These are phyloP conservation scores for Nothopassalora personata DNA, from an alignment of 2,329 filamentous ascomycete species.

Conservation along the genomic window DNA sequence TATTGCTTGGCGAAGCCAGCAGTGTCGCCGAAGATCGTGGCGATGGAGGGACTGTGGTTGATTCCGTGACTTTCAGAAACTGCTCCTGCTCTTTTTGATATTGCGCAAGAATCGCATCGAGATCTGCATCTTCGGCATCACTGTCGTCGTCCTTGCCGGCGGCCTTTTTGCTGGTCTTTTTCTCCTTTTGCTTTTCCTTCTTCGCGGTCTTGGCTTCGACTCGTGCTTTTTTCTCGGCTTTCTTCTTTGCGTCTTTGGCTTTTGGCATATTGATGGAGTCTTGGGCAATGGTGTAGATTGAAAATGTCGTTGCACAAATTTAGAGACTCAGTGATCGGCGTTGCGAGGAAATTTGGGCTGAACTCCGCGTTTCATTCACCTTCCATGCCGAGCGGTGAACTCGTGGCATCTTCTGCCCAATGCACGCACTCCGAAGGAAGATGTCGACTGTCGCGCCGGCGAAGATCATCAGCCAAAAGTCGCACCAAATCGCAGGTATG, in stretches of 20 bases:
- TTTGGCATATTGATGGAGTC: constrained; percentile 44
- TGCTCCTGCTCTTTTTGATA: constrained; percentile 88
- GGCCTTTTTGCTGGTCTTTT: constrained; percentile 53
- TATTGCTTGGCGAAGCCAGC: constrained; percentile 77
- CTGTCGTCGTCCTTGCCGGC: constrained; percentile 74
- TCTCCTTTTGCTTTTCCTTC: constrained; percentile 73
- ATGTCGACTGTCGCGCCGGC: constrained; percentile 35
- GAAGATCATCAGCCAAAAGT: constrained; percentile 43
- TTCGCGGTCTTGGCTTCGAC: constrained; percentile 55
- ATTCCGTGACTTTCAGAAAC: constrained; percentile 89
- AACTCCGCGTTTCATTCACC: neutral
- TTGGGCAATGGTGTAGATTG: neutral
- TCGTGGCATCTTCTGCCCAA: constrained; percentile 4
- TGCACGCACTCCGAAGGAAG: constrained; percentile 23
- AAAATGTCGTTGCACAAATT: neutral
- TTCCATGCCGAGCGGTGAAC: neutral
- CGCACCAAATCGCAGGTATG: constrained; percentile 42
- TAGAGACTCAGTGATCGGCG: neutral
- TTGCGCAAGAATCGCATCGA: constrained; percentile 88
- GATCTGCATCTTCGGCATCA: constrained; percentile 85
- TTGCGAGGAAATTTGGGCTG: neutral
- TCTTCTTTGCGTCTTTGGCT: constrained; percentile 44
- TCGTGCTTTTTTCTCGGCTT: constrained; percentile 43
- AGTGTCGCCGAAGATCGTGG: constrained; percentile 75
- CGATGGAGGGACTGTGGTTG: constrained; percentile 64